Evolutionary conservation across 1,284 basidiomycete species (phyloP).

Genomic region (Agaricales sp.): DNA sequence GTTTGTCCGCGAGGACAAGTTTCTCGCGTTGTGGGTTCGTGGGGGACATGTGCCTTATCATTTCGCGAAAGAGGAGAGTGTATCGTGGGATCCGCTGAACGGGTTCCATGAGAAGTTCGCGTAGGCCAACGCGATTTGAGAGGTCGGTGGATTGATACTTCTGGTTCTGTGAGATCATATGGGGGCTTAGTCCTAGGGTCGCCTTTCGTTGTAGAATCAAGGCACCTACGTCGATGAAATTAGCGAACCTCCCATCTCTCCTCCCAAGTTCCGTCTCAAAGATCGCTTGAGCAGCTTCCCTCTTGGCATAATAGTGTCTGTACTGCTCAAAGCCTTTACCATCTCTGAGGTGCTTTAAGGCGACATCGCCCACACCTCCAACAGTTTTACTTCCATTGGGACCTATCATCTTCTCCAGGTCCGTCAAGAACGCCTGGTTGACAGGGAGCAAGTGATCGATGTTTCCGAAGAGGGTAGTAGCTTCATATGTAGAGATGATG

Average conservation of each 20-base stretch:
- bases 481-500: slow-evolving; percentile 84
- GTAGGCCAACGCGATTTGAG: slow-evolving; percentile 79
- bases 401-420: slow-evolving; percentile 71
- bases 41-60: slow-evolving; percentile 79
- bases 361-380: slow-evolving; percentile 77
- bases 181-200: slow-evolving; percentile 8
- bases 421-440: slow-evolving; percentile 78
- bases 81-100: slow-evolving; percentile 98
- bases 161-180: slow-evolving; percentile 48
- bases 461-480: slow-evolving; percentile 90
- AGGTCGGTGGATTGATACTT: slow-evolving; percentile 82
- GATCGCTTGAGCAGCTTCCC: slow-evolving; percentile 87
- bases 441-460: slow-evolving; percentile 83
- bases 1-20: slow-evolving; percentile 78
- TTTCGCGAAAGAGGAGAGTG: slow-evolving; percentile 85
- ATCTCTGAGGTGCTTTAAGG: slow-evolving; percentile 76
- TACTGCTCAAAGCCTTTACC: slow-evolving; percentile 83
- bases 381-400: slow-evolving; percentile 45
- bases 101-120: slow-evolving; percentile 97
- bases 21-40: slow-evolving; percentile 73
- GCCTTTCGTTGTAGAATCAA: slow-evolving; percentile 5
- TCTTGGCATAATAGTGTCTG: slow-evolving; percentile 82
- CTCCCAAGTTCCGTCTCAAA: slow-evolving; percentile 78
- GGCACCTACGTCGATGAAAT: slow-evolving; percentile 68
- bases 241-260: slow-evolving; percentile 66